Evolutionary conservation across 176 grass and related monocot genomes (phyloP), one percentile per base, ranked within the genome.

Genomic region (Hordeum marinum): DNA sequence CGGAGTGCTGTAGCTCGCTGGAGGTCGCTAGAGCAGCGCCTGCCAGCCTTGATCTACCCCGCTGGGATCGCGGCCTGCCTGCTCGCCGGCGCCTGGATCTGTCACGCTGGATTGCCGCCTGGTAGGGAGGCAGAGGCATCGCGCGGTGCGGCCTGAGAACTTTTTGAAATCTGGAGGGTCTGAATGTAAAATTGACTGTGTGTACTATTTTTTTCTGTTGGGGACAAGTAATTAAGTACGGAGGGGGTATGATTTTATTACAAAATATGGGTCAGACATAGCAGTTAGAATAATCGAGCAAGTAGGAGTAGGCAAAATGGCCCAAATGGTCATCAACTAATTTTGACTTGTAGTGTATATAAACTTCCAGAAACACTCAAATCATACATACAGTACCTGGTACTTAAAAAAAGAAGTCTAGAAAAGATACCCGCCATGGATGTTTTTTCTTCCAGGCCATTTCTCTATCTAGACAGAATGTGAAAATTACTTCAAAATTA

Each of bases 271-370:
- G 41, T 48, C 41, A 48, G 8, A 48, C 63, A 68, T 36, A 48
- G 7, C 63, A 43, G 11, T 36, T 8, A 72, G 5, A 24, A 61
- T 41, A 50, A 36, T 72, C 8, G 17, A 60, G 25, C n/a, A 61
- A 73, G 40, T 18, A 83, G 11, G 32, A 62, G 11, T 32, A 62
- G 54, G 37, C 54, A 45, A 63, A 74, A 63, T 72, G 50, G 6
- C 18, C 24, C 7, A 78, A 73, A 35, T 32, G 67, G 4, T 40
- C 59, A 75, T 27, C 48, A n/a, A 26, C 43, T 84, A 85, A 50
- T 81, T 76, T 69, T 11, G 27, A 48, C 27, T 62, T 81, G 31
- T 75, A 75, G 14, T 50, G 46, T 85, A 89, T 57, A 89, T 57
- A 67, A 80, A 71, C 21, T 69, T 23, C 4, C 39, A 9, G 27